Evolutionary conservation across 163 green algal species (phyloP).

Genomic region (Coccomyxa subellipsoidea): DNA sequence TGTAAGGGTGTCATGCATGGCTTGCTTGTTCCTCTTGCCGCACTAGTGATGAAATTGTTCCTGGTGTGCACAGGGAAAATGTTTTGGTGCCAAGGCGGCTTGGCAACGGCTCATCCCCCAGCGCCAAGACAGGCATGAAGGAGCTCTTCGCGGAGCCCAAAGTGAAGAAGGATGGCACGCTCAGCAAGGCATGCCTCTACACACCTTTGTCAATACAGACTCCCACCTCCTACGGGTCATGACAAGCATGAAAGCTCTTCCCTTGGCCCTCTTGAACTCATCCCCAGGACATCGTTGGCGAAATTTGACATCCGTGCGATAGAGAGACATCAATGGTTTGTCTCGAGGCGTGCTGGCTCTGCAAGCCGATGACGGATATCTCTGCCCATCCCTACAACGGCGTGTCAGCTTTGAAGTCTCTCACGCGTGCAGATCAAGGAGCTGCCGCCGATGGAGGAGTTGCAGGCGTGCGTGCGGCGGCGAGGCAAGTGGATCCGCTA

Average conservation of each 20-base stretch:
- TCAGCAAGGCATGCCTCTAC: constrained; percentile 42
- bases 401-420: too few species aligned
- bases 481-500: constrained; percentile 89
- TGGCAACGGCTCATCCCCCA: background rate
- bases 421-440: constrained; percentile 48
- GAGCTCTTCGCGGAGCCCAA: constrained; percentile 79
- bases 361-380: background rate
- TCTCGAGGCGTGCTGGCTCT: background rate
- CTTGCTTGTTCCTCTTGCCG: too few species aligned
- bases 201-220: too few species aligned
- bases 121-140: constrained; percentile 88
- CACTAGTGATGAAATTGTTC: too few species aligned
- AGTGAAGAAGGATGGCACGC: constrained; percentile 60
- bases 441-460: constrained; percentile 73
- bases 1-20: too few species aligned
- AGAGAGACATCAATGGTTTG: background rate
- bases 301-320: too few species aligned
- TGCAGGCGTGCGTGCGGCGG: constrained; percentile 65
- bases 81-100: background rate
- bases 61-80: background rate
- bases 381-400: too few species aligned
- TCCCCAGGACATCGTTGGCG: too few species aligned
- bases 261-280: too few species aligned
- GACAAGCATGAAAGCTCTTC: background rate
- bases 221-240: too few species aligned